Evolutionary conservation across 345 rosid genomes (phyloP).

Genomic region (Conringia planisiliqua): DNA sequence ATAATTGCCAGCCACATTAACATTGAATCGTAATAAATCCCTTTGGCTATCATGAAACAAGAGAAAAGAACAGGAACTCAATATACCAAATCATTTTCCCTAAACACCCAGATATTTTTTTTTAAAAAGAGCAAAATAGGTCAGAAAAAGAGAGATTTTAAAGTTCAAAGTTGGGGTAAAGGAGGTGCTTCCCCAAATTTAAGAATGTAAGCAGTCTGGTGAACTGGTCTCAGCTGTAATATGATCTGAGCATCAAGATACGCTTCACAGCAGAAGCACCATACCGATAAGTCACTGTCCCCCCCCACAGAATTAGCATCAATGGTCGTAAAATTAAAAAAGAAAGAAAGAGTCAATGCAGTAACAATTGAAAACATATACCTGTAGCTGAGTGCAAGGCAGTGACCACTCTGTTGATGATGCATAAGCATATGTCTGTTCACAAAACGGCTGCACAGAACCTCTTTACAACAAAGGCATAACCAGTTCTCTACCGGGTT

Average conservation of each 20-base stretch:
- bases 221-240: conserved; percentile 53
- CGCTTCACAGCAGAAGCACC: conserved; percentile 85
- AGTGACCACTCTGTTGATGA: conserved; percentile 57
- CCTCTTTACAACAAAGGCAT: conserved; percentile 80
- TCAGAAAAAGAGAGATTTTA: background rate
- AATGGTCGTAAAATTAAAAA: background rate
- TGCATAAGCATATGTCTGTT: conserved; percentile 88
- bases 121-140: background rate
- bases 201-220: conserved; percentile 68
- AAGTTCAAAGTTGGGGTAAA: conserved; percentile 30
- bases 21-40: too few relatives aligned
- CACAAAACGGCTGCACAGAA: conserved; percentile 86
- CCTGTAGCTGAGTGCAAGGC: conserved; percentile 80
- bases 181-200: conserved; percentile 89
- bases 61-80: too few relatives aligned
- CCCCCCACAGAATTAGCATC: background rate
- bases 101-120: background rate
- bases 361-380: conserved; percentile 8
- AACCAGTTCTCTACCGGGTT: conserved; percentile 85
- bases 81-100: too few relatives aligned
- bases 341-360: background rate
- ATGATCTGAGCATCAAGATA: conserved; percentile 75
- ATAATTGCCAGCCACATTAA: too few relatives aligned
- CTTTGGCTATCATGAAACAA: too few relatives aligned
- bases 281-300: conserved; percentile 75